Conservation (phyloP, 495 filamentous ascomycete genomes). For the Penicillium turbatum region DNA sequence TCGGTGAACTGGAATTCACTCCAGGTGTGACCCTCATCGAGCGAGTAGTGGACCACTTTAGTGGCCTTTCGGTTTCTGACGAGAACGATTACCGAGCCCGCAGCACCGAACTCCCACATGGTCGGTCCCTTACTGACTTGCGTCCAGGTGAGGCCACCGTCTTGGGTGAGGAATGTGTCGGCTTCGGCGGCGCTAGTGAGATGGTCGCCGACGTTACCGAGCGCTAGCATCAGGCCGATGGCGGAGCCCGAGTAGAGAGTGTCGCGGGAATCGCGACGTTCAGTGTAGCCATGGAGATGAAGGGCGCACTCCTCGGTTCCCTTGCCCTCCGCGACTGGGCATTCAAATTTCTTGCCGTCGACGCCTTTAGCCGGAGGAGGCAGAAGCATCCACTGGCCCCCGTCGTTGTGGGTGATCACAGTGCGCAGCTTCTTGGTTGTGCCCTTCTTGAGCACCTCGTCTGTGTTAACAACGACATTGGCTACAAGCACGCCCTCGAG, state of each 20-base stretch:
- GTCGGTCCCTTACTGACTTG: constrained; percentile 78
- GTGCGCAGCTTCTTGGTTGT: constrained; percentile 76
- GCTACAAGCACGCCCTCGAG: constrained; percentile 85
- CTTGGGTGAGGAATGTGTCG: constrained; percentile 81
- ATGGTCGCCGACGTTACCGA: constrained; percentile 82
- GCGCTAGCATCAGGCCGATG: constrained; percentile 83
- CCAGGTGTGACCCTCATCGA: constrained; percentile 78
- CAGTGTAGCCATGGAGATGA: constrained; percentile 92
- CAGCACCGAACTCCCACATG: constrained; percentile 91
- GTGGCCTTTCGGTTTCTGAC: constrained; percentile 61
- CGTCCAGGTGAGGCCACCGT: constrained; percentile 87
- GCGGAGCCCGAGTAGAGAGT: constrained; percentile 85
- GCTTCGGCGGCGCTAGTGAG: constrained; percentile 52
- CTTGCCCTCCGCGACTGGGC: constrained; percentile 48
- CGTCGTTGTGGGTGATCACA: constrained; percentile 94
- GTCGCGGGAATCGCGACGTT: constrained; percentile 70
- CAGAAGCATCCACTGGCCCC: constrained; percentile 75
- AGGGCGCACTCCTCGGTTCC: constrained; percentile 68
- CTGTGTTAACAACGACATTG: constrained; percentile 76
- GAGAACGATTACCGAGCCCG: constrained; percentile 86
- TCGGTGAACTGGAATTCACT: constrained; percentile 66
- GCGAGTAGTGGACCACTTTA: constrained; percentile 66
- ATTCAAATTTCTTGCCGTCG: constrained; percentile 65
- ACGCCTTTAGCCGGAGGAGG: constrained; percentile 62
- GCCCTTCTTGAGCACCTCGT: constrained; percentile 54